phyloP scores from a whole-genome alignment of 148 eudicot species.

The Agrostemma githago region DNA sequence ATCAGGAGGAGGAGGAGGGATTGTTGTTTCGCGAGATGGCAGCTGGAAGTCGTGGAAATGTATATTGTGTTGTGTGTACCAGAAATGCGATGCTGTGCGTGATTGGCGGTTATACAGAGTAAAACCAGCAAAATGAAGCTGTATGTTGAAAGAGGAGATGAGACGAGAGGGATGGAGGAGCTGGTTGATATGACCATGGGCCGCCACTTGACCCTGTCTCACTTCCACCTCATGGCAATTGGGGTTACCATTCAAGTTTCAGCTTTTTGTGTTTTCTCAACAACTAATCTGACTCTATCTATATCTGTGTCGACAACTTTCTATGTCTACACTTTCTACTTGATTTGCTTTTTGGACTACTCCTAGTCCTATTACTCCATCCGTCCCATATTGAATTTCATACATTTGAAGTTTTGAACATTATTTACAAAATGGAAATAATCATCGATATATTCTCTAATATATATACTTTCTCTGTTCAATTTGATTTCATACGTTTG shows the following conservation, averaged over 20 bases:
- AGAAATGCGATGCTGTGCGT: constrained; percentile 39
- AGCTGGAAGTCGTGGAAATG: constrained; percentile 50
- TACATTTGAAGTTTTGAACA: too few relatives aligned
- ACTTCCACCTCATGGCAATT: constrained; percentile 28
- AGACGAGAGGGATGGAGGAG: constrained; percentile 60
- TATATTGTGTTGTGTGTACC: constrained; percentile 26
- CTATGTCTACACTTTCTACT: too few relatives aligned
- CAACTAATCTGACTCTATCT: too few relatives aligned
- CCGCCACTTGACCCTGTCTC: constrained; percentile 20
- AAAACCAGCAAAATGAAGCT: constrained; percentile 48
- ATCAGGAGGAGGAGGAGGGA: constrained; percentile 27
- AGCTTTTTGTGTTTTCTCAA: neutral
- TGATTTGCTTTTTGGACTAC: neutral
- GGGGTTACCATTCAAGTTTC: constrained; percentile 15
- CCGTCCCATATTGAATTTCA: too few relatives aligned
- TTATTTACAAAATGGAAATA: too few relatives aligned
- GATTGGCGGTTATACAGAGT: constrained; percentile 44
- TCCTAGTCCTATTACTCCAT: too few relatives aligned
- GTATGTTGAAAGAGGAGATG: constrained; percentile 39
- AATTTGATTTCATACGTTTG: too few relatives aligned
- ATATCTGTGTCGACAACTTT: neutral
- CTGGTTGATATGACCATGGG: constrained; percentile 63
- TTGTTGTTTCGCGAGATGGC: constrained; percentile 28
- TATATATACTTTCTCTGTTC: too few relatives aligned
- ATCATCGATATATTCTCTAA: too few relatives aligned